Conservation (phyloP, 2,329 filamentous ascomycete genomes). For the Nannizzia gypsea region DNA sequence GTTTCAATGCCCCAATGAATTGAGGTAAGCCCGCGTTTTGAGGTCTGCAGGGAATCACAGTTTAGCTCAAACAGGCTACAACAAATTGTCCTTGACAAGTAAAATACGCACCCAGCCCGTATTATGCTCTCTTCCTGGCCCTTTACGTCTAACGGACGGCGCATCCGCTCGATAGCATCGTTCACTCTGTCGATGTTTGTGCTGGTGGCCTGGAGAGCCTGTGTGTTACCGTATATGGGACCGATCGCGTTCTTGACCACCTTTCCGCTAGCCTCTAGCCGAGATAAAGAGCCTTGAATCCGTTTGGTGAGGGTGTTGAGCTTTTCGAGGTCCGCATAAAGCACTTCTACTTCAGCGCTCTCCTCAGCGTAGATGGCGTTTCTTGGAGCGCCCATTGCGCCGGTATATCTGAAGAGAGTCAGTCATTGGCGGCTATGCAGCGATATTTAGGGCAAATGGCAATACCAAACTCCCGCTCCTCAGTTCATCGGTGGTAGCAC, state of each 20-base stretch:
- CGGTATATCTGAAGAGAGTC: not conserved
- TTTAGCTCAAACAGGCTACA: not conserved
- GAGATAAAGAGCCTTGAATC: conserved; percentile 75
- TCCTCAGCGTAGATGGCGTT: conserved; percentile 52
- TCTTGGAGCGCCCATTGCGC: conserved; percentile 42
- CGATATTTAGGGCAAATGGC: not conserved
- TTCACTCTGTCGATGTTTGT: conserved; percentile 81
- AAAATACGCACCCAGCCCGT: conserved; percentile 50
- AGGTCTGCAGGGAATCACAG: conserved; percentile 39
- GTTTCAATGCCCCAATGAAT: conserved; percentile 81
- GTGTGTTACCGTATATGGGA: conserved; percentile 85
- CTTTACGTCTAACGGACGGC: conserved; percentile 85
- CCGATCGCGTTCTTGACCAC: conserved; percentile 85
- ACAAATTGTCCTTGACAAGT: not conserved
- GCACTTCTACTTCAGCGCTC: conserved; percentile 55
- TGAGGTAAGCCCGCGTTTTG: conserved; percentile 68
- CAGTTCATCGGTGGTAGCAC: not conserved
- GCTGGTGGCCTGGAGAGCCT: conserved; percentile 74
- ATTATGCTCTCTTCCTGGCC: conserved; percentile 87
- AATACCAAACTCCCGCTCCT: not conserved
- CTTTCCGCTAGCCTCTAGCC: conserved; percentile 77
- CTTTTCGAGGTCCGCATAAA: conserved; percentile 68
- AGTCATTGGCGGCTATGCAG: not conserved
- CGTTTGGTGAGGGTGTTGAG: conserved; percentile 89
- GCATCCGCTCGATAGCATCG: conserved; percentile 73